Evolutionary conservation across 73 alveolate species (phyloP), one percentile per base, ranked within the genome.

Genomic region (Paramecium tetraurelia): DNA sequence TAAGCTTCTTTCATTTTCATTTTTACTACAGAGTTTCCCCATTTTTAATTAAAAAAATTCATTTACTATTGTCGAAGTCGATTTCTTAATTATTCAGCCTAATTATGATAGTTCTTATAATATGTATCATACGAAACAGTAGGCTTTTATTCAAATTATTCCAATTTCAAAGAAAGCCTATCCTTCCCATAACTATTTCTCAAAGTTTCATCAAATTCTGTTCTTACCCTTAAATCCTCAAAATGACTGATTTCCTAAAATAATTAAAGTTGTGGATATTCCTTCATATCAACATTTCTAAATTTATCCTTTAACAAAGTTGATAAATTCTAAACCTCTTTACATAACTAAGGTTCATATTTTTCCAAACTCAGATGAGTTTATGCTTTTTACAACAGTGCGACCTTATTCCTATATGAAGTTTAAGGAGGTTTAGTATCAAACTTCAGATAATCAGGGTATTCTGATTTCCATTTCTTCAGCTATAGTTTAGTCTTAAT

Each of bases 21-120:
- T 46, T 80, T 80, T 9, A 80, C 75, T 21, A 80, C 90, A 2
- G 90, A 80, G 46, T 80, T 80, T 0, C 90, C 90, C 90, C 90
- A 80, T 80, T 80, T 80, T 27, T 40, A 40, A 80, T 80, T 80
- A 48, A 80, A 80, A 29, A 80, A 80, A 24, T 40, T 48, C 76
- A 80, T 80, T 46, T 80, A 11, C 21, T 48, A 48, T 27, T 80
- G 9, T 18, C 72, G 22, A 9, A 80, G 41, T 4, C 75, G 33
- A 80, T 44, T 41, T 80, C 90, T 41, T 24, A 80, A 24, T 48
- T 80, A 80, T 22, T 44, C 90, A 44, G 90, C 90, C 50, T 80
- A 29, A 21, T 46, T 22, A 22, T 40, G 72, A 80, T 22, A 80
- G 14, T 41, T 44, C 29, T 43, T 48, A 80, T 24, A 80, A 29